Evolutionary conservation across 768 basidiomycete genomes (phyloP).

Genomic region (Rhizopogon vinicolor): DNA sequence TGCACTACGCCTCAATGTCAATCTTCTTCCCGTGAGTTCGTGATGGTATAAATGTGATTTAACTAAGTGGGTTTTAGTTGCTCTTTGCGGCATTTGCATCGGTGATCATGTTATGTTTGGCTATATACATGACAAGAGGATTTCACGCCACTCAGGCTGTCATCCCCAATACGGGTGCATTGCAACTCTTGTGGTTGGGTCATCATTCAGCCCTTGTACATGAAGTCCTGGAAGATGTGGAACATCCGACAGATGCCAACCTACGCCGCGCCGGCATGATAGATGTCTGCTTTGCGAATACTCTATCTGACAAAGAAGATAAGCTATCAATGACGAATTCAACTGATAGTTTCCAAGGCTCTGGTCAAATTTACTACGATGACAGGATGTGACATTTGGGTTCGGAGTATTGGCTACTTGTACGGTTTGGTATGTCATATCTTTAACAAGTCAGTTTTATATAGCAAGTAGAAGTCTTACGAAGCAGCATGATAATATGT

Average conservation of each 20-base stretch:
- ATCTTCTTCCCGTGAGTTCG: not conserved
- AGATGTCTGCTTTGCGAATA: not conserved
- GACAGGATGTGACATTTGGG: too few relatives aligned
- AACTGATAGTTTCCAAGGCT: not conserved
- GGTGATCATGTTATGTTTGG: not conserved
- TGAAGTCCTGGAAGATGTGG: not conserved
- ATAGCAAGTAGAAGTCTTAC: too few relatives aligned
- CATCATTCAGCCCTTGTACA: not conserved
- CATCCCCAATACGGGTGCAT: not conserved
- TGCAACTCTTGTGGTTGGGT: constrained; percentile 2
- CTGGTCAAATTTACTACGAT: too few relatives aligned
- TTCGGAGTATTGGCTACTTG: too few relatives aligned
- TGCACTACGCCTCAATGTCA: not conserved
- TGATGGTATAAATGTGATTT: not conserved
- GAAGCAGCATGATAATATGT: too few relatives aligned
- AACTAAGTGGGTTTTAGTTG: not conserved
- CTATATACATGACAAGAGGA: not conserved
- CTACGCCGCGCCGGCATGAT: constrained; percentile 1
- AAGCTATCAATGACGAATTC: not conserved
- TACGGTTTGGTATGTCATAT: too few relatives aligned
- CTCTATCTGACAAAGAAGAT: not conserved
- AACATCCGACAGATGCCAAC: not conserved
- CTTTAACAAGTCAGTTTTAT: too few relatives aligned
- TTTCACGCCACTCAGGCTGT: not conserved
- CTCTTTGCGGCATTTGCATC: not conserved